phyloP scores from a whole-genome alignment of 108 stramenopile species.

The Nannochloropsis salina region DNA sequence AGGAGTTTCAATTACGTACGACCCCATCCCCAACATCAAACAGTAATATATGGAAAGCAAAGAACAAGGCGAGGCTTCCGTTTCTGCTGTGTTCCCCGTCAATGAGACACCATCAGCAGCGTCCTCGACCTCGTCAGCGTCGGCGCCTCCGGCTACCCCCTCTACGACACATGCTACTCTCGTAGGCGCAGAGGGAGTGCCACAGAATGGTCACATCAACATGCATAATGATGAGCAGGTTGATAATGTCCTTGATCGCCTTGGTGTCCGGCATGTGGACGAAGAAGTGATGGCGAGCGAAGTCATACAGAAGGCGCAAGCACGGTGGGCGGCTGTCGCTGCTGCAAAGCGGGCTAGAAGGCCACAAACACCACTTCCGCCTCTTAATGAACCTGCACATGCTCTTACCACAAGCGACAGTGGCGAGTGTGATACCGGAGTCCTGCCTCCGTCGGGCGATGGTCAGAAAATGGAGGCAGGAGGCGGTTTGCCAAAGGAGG shows the following conservation, averaged over 20 bases:
- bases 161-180: too few relatives aligned
- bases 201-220: too few relatives aligned
- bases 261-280: conserved; percentile 11
- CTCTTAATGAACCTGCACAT: neutral
- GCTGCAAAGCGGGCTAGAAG: neutral
- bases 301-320: conserved; percentile 10
- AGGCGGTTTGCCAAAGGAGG: neutral
- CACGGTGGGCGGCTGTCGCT: neutral
- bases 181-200: too few relatives aligned
- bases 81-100: too few relatives aligned
- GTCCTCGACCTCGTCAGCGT: too few relatives aligned
- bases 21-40: too few relatives aligned
- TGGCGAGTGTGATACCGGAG: neutral
- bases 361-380: neutral
- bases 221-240: neutral
- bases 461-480: neutral
- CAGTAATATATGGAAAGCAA: too few relatives aligned
- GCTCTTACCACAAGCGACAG: neutral
- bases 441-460: neutral
- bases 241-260: neutral
- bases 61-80: too few relatives aligned
- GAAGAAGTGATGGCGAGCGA: conserved; percentile 1
- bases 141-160: too few relatives aligned
- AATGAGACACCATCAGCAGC: too few relatives aligned
- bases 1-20: too few relatives aligned